Base-by-base conservation (phyloP, 495 filamentous ascomycete species). In the Tuber aestivum region DNA sequence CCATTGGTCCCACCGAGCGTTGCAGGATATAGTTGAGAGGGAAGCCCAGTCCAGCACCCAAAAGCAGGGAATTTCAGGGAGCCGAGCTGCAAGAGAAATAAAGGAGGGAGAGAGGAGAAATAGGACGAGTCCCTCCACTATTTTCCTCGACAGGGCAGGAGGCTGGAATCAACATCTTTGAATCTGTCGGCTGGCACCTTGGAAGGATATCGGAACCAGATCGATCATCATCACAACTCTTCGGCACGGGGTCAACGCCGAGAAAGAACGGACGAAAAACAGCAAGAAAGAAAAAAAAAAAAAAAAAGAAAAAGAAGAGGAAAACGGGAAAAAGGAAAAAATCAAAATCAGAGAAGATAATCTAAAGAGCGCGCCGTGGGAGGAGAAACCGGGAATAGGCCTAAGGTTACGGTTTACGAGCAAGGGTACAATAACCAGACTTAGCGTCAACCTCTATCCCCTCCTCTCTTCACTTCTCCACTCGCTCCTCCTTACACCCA, bases 221-320 rank as follows among this genome's bases (percentile, higher is more conserved):
- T 65, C 56, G 56, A 65, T 65, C 56, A 65, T 73, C 70, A 75
- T 74, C 72, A 48, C 50, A n/a, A n/a, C n/a, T 76, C 73, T 48
- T 70, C 73, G 48, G 68, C 42, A 38, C 68, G 69, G 75, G 72
- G 40, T 71, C 76, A 78, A 78, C 76, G 72, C 69, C 50, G 68
- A 35, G 72, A 78, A 79, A 79, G 77, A 79, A 79, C 77, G 72
- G 76, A 79, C 76, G 76, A 79, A 79, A 79, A 79, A 79, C 76
- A 79, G 75, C 70, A 72, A 65, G 70, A 69, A 78, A 32, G 70
- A 41, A 45, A 75, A 41, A n/a, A n/a, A n/a, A n/a, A n/a, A n/a
- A n/a, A n/a, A n/a, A n/a, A n/a, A n/a, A n/a, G n/a, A n/a, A n/a
- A n/a, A n/a, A n/a, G n/a, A n/a, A n/a, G n/a, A n/a, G n/a, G n/a